Evolutionary conservation across 1,284 basidiomycete genomes (phyloP).

Genomic region (Rhodofomes roseus): DNA sequence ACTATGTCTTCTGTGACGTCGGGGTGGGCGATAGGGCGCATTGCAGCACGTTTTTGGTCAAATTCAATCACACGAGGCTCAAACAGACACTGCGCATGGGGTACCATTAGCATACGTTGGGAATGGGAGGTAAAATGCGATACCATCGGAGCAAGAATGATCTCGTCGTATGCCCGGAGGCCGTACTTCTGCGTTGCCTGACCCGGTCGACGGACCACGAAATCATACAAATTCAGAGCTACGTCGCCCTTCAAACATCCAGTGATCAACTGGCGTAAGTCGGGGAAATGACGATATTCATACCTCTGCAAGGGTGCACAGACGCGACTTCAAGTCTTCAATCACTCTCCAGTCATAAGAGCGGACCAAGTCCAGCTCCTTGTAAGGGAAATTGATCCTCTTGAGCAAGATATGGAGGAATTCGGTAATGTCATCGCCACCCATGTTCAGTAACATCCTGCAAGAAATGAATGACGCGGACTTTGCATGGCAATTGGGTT

Average conservation of each 20-base stretch:
- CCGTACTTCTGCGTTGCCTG: conserved; percentile 85
- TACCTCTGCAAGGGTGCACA: conserved; percentile 86
- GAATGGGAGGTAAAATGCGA: neutral
- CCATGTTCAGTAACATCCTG: conserved; percentile 84
- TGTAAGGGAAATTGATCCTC: conserved; percentile 86
- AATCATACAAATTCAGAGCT: conserved; percentile 86
- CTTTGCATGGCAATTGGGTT: neutral
- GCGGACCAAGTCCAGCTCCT: conserved; percentile 71
- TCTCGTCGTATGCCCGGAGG: conserved; percentile 92
- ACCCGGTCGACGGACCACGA: conserved; percentile 77
- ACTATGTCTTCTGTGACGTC: conserved; percentile 74
- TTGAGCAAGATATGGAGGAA: conserved; percentile 82
- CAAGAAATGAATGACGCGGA: neutral
- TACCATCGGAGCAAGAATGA: conserved; percentile 93
- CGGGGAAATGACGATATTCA: conserved; percentile 12
- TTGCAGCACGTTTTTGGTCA: conserved; percentile 64
- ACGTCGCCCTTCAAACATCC: conserved; percentile 64
- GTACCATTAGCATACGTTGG: neutral
- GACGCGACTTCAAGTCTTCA: conserved; percentile 81
- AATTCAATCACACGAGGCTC: conserved; percentile 92
- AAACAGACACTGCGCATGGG: conserved; percentile 71
- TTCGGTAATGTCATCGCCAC: conserved; percentile 91
- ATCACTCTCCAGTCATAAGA: conserved; percentile 87
- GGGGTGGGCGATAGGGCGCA: conserved; percentile 42
- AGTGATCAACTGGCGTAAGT: neutral